Evolutionary conservation across 495 filamentous ascomycete species (phyloP), one percentile per base, ranked within the genome.

Genomic region (Talaromyces proteolyticus): DNA sequence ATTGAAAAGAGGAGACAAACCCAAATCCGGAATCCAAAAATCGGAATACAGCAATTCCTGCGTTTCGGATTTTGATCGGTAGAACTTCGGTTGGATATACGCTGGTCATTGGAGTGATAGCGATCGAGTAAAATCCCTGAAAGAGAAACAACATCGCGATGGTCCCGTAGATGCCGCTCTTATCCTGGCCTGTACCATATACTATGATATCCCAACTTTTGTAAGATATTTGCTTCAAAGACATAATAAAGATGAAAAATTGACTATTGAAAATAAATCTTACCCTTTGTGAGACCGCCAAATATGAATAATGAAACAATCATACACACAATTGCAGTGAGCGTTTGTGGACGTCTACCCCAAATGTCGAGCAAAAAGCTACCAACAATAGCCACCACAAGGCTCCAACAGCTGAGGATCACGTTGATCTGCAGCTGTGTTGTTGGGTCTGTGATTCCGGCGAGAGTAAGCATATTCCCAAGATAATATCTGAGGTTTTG

Each of bases 141-240:
- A 87, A 86, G 44, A 88, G 61, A 61, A 84, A 87, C 57, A 88
- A 82, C 52, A 83, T 75, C 2, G 79, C 79, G 42, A 88, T 78
- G 4, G 75, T 74, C 0, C 70, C 74, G 4, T 75, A 73, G 44
- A 74, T 66, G 26, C 69, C 69, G 50, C 73, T 64, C 38, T 64
- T 64, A 43, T 45, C 43, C 14, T 12, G n/a, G n/a, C 22, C 17
- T 26, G 20, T 16, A 12, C 43, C 43, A 23, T 65, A 55, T 0
- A 53, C 43, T n/a, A 51, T 4, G 14, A 34, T 2, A 10, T 8
- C 8, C 53, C 18, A 17, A 2, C 7, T 3, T 41, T 41, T 14
- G 14, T 16, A 41, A n/a, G 6, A 3, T 7, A 5, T 41, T 1
- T 7, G 14, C 1, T 17, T 7, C 38, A 20, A 10, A 17, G 3